phyloP scores from a whole-genome alignment of 2,329 filamentous ascomycete genomes.

The Orbilia blumenaviensis region DNA sequence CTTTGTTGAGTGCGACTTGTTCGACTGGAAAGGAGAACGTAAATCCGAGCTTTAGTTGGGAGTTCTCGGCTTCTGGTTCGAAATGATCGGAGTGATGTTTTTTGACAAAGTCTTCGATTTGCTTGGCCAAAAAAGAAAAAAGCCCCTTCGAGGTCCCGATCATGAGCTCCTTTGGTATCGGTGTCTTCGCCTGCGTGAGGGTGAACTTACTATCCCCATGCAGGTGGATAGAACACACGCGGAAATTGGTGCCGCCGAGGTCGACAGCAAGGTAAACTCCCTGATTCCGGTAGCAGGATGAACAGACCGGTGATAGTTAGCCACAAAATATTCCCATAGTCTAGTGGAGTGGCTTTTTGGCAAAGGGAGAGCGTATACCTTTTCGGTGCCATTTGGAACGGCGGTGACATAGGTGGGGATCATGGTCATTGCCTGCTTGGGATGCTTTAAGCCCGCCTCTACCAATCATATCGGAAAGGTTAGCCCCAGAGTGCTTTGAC shows the following conservation, averaged over 20 bases:
- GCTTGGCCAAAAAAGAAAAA: constrained; percentile 89
- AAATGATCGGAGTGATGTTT: constrained; percentile 90
- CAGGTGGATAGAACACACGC: constrained; percentile 92
- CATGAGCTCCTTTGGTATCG: constrained; percentile 91
- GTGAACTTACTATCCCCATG: constrained; percentile 96
- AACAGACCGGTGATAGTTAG: constrained; percentile 1
- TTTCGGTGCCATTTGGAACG: constrained; percentile 96
- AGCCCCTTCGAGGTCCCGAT: constrained; percentile 84
- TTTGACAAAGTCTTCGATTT: constrained; percentile 87
- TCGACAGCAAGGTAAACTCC: constrained; percentile 96
- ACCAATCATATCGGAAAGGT: constrained; percentile 10
- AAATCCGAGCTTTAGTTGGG: constrained; percentile 82
- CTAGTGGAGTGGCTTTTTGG: constrained; percentile 39
- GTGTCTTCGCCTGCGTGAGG: constrained; percentile 89
- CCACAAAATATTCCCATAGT: constrained; percentile 24
- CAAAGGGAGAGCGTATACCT: constrained; percentile 73
- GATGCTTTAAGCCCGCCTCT: constrained; percentile 82
- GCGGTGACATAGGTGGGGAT: constrained; percentile 97
- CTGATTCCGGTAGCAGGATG: constrained; percentile 63
- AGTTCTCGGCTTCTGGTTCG: constrained; percentile 63
- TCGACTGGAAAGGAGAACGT: constrained; percentile 98
- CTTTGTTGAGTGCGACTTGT: constrained; percentile 94
- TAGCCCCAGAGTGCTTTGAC: constrained; percentile 4
- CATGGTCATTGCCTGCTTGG: constrained; percentile 85
- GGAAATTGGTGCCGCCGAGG: constrained; percentile 97